Base-by-base conservation (phyloP, 1,139 yeast species). In the Sugiyamaella japonica region DNA sequence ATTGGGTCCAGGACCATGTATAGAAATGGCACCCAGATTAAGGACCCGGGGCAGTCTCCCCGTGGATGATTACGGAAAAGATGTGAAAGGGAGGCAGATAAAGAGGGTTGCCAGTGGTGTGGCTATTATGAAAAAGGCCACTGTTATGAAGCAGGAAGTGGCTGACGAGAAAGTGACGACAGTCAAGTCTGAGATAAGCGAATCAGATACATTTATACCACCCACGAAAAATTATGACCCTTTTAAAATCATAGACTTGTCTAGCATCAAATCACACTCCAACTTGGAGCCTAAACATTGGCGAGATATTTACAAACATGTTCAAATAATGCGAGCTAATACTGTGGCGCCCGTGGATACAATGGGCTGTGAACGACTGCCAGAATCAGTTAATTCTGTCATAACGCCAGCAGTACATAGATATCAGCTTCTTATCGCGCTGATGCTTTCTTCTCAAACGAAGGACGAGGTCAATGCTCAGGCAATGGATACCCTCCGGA, bases 391-490 rank as follows among this genome's bases (percentile, higher is more conserved):
- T 8, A 61, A 65, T n/a, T 45, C 57, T 1, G 52, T 55, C 8
- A 58, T 64, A 55, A 65, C 60, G 56, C 73, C 57, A 67, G 78
- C 31, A 62, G 70, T 59, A 66, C 84, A 78, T 63, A 74, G 97
- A 49, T 86, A 85, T 66, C 97, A 90, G 69, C 74, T 89, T 38
- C 73, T 91, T 44, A 76, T 89, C 0, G 84, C 96, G 2, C 76
- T 91, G 53, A 88, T 91, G 93, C 79, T 93, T 34, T 88, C 96
- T 12, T 82, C 97, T 0, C 98, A 91, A 64, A 93, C 98, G 1
- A 89, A 87, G 66, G 99, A 93, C 69, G 96, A 89, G 66, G 83
- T 85, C 36, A 91, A 88, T 60, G 87, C 78, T 52, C 78, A 77
- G 44, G 96, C 95, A 0, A 85, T 91, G 85, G 70, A 71, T 32